These are phyloP conservation scores for Colletotrichum camelliae DNA, from an alignment of 2,329 filamentous ascomycete species.

Conservation along the genomic window DNA sequence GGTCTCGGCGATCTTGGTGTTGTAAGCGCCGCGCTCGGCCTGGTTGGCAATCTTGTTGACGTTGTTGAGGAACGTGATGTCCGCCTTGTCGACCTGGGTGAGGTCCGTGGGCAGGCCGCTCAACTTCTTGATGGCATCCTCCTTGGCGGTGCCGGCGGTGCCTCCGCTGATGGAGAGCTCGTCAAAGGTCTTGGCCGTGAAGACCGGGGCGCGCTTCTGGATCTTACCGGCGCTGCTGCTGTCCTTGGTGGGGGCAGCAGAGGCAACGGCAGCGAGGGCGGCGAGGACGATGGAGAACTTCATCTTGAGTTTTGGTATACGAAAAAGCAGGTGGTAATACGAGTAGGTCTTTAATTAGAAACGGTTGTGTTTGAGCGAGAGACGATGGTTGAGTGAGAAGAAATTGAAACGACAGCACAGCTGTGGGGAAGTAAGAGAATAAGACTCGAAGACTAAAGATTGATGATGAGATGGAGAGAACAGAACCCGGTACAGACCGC, in stretches of 20 bases:
- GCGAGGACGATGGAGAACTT: slow-evolving; percentile 37
- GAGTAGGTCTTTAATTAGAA: background rate
- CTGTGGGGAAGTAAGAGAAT: slow-evolving; percentile 1
- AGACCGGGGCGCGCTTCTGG: slow-evolving; percentile 29
- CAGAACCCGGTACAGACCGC: background rate
- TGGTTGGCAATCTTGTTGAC: slow-evolving; percentile 59
- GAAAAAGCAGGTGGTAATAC: slow-evolving; percentile 16
- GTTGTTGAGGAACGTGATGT: slow-evolving; percentile 53
- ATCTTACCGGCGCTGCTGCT: slow-evolving; percentile 23
- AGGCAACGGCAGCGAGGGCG: slow-evolving; percentile 31
- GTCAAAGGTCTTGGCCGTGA: slow-evolving; percentile 43
- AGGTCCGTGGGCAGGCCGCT: slow-evolving; percentile 43
- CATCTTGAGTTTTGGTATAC: slow-evolving; percentile 27
- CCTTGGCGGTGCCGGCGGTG: slow-evolving; percentile 48
- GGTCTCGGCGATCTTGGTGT: slow-evolving; percentile 52
- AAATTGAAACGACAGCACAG: slow-evolving; percentile 10
- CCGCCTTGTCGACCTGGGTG: slow-evolving; percentile 47
- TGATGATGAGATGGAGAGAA: background rate
- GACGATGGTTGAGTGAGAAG: background rate
- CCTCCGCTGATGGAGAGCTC: slow-evolving; percentile 52
- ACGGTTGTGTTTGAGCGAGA: slow-evolving; percentile 1
- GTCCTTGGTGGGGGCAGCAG: slow-evolving; percentile 22
- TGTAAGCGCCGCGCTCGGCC: slow-evolving; percentile 58
- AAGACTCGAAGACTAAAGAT: background rate
- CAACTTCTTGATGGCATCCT: slow-evolving; percentile 46